A percentile compares a stretch with the other conserved stretches of the same genome.
phyloP scores from a whole-genome alignment of 768 basidiomycete species.

The Termitomyces sp. region DNA sequence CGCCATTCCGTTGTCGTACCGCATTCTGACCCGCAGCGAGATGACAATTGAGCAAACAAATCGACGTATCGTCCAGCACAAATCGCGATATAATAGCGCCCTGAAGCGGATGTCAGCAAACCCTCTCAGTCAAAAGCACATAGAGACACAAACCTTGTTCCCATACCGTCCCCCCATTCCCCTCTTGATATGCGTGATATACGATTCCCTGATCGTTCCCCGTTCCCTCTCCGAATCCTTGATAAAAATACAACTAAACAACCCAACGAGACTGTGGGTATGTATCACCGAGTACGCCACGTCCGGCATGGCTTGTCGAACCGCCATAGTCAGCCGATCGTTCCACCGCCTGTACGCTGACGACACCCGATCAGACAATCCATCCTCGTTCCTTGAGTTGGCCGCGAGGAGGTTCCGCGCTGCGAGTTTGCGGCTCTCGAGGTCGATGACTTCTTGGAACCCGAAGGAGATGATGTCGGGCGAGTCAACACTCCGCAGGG shows the following conservation, averaged over 20 bases:
- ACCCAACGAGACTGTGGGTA: slow-evolving; percentile 85
- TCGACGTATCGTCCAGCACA: slow-evolving; percentile 84
- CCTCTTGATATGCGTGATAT: slow-evolving; percentile 81
- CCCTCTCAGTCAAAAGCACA: background rate
- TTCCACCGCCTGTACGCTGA: slow-evolving; percentile 86
- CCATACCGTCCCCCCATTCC: slow-evolving; percentile 93
- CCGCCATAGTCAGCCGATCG: slow-evolving; percentile 67
- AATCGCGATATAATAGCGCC: slow-evolving; percentile 90
- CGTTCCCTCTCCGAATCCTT: slow-evolving; percentile 55
- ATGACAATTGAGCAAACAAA: slow-evolving; percentile 97
- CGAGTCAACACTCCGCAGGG: slow-evolving; percentile 59
- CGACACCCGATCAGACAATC: slow-evolving; percentile 77
- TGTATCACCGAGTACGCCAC: slow-evolving; percentile 73
- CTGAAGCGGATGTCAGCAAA: slow-evolving; percentile 26
- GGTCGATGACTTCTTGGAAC: slow-evolving; percentile 93
- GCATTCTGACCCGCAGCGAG: slow-evolving; percentile 92
- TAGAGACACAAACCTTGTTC: slow-evolving; percentile 67
- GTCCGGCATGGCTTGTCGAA: slow-evolving; percentile 67
- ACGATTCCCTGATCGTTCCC: slow-evolving; percentile 48
- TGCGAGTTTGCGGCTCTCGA: slow-evolving; percentile 88
- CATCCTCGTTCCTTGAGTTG: slow-evolving; percentile 54
- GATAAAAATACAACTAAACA: slow-evolving; percentile 75
- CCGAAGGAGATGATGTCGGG: slow-evolving; percentile 93
- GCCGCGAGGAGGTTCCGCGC: slow-evolving; percentile 84
- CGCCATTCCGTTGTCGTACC: slow-evolving; percentile 76